Percentiles rank a stretch among this genome's conserved stretches.
These are phyloP conservation scores for Salix caprea DNA, from an alignment of 345 rosid species.

Conservation along the genomic window DNA sequence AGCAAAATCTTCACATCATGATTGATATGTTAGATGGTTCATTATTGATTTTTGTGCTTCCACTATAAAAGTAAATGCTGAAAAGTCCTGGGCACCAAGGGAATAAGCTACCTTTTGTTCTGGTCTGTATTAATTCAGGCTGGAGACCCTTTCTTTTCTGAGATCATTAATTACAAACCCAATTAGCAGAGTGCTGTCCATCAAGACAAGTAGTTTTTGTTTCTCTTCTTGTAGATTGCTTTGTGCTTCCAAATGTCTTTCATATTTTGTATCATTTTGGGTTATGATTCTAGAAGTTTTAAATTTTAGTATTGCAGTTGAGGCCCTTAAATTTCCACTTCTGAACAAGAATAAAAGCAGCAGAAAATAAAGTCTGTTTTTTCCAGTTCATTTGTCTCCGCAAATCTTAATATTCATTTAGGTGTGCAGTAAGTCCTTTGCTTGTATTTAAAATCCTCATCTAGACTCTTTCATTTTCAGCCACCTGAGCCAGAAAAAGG, in stretches of 20 bases:
- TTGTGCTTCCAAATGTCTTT: neutral
- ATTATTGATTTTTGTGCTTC: neutral
- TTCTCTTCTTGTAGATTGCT: neutral
- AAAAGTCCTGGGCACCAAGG: too few species aligned
- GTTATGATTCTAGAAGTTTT: neutral
- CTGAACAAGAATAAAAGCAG: neutral
- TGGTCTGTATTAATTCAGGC: neutral
- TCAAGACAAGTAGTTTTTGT: neutral
- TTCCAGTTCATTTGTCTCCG: neutral
- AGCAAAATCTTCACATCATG: neutral
- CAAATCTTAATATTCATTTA: neutral
- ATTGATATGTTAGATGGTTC: neutral
- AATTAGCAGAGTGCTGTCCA: neutral
- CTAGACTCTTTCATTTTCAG: constrained; percentile 26
- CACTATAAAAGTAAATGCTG: neutral
- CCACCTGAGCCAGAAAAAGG: constrained; percentile 58
- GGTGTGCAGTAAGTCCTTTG: neutral
- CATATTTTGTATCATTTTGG: neutral
- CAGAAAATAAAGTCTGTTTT: neutral
- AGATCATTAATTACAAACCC: neutral
- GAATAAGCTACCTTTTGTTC: too few species aligned
- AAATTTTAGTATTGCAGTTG: neutral
- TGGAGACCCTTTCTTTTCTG: neutral
- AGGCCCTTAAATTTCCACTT: neutral
- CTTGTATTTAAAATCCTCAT: neutral